Evolutionary conservation across 495 filamentous ascomycete genomes (phyloP), one percentile per base, ranked within the genome.

Genomic region (Penicillium bovifimosum): DNA sequence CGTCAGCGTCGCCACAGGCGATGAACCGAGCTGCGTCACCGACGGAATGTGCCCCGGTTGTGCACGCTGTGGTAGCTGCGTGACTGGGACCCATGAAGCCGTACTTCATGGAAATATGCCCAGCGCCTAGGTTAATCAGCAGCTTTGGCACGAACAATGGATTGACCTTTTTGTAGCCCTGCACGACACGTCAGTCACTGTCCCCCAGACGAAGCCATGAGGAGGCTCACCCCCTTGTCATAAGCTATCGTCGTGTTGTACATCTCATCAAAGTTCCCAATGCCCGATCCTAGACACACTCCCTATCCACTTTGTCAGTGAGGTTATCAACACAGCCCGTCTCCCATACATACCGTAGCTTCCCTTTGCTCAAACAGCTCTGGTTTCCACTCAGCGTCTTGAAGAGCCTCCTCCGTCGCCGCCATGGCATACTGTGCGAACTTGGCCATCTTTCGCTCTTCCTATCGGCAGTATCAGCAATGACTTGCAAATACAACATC

Each of bases 11-110:
- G 27, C 90, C 90, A 69, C 81, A 87, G 26, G 87, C 82, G 57
- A 98, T 95, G 62, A 96, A 90, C 9, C 92, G 83, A 36, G 86
- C 81, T 31, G 93, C 93, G 63, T 98, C 93, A 27, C 91, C 91
- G 51, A 98, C 85, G 6, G 91, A 87, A 74, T 98, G 92, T 7
- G 91, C 90, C 3, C 92, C 91, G 1, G 93, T 96, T 0, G 93
- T 96, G 59, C 93, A 98, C 41, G 93, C 93, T 18, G 93, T 96
- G 5, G 91, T 96, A 41, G 81, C 88, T 11, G 92, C 79, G 69
- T 96, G 91, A 56, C 93, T 95, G 3, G 93, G 93, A 2, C 93
- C 93, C 68, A 82, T 85, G 62, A 98, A 84, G n/a, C 88, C 86
- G 73, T 91, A 83, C 61, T 84, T 87, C 84, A 96, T 96, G 26